Base-by-base conservation (phyloP, 2,329 filamentous ascomycete species). In the Stagonosporopsis vannaccii region DNA sequence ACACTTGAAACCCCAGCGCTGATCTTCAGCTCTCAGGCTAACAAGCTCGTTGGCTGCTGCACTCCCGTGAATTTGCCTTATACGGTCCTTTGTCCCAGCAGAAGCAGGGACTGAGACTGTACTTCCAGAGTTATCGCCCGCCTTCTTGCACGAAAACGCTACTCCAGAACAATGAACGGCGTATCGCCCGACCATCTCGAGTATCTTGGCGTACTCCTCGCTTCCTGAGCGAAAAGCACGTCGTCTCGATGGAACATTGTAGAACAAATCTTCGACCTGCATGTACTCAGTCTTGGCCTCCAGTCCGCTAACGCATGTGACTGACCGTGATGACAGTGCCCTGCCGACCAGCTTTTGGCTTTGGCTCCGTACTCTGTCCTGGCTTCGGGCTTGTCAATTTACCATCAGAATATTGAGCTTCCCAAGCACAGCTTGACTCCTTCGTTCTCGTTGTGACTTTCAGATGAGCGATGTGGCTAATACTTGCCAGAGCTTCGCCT, bases 181-280 rank as follows among this genome's bases (percentile, higher is more conserved):
- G 77, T 99, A 98, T 39, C 91, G 88, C 13, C 95, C 92, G 8
- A 98, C 90, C 72, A 97, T 87, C 72, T 99, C 95, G 23, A 98
- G 87, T 53, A 99, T 97, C 78, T 98, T 99, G 69, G 96, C 92
- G 79, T 96, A 98, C 74, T 99, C 96, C 71, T 99, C 95, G 33
- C 92, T 91, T 17, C 90, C 80, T 13, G 94, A 98, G 36, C 95
- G 87, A 70, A 99, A 99, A 11, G 96, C 95, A 63, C 88, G 87
- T 32, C 93, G 87, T 22, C 95, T 86, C 8, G 90, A 96, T 0
- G 92, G 93, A 1, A 98, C 87, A 68, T 97, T 99, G 81, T 97
- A 99, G 75, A 99, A 99, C 11, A 99, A 79, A 74, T 99, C 95
- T 71, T 99, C 94, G 15, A 99, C 85, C 84, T 85, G 51, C 7